phyloP scores from a whole-genome alignment of 2,329 filamentous ascomycete genomes.

The Ceratocystis papillata region DNA sequence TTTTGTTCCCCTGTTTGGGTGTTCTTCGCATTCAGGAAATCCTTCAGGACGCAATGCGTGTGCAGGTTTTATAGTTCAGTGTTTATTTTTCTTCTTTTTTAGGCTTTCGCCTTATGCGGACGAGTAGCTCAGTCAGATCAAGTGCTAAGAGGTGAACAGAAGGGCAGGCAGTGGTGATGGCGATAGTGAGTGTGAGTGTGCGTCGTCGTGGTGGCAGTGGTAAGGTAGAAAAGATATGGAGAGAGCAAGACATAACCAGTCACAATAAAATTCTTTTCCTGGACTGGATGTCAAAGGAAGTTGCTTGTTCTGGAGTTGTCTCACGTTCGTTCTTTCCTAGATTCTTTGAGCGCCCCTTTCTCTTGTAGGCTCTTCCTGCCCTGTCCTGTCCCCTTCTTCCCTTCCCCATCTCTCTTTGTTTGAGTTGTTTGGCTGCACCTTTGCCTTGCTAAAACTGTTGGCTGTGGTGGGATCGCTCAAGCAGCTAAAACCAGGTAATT shows the following conservation, averaged over 20 bases:
- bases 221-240: background rate
- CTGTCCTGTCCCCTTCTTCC: background rate
- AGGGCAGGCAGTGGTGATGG: background rate
- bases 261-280: slow-evolving; percentile 7
- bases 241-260: background rate
- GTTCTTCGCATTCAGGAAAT: background rate
- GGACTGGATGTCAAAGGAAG: slow-evolving; percentile 1
- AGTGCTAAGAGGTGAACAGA: background rate
- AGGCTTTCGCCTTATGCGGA: background rate
- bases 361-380: background rate
- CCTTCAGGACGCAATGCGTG: background rate
- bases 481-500: slow-evolving; percentile 15
- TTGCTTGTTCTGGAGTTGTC: slow-evolving; percentile 6
- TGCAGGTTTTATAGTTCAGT: background rate
- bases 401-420: background rate
- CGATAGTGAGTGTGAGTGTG: no score
- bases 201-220: background rate
- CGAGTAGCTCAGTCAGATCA: background rate
- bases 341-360: slow-evolving; percentile 4
- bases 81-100: background rate
- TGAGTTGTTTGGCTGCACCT: background rate
- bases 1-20: background rate
- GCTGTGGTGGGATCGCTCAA: slow-evolving; percentile 5
- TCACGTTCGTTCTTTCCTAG: slow-evolving; percentile 9
- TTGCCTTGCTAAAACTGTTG: background rate